Evolutionary conservation across 2,329 filamentous ascomycete species (phyloP).

Genomic region (Trichoderma sp.): DNA sequence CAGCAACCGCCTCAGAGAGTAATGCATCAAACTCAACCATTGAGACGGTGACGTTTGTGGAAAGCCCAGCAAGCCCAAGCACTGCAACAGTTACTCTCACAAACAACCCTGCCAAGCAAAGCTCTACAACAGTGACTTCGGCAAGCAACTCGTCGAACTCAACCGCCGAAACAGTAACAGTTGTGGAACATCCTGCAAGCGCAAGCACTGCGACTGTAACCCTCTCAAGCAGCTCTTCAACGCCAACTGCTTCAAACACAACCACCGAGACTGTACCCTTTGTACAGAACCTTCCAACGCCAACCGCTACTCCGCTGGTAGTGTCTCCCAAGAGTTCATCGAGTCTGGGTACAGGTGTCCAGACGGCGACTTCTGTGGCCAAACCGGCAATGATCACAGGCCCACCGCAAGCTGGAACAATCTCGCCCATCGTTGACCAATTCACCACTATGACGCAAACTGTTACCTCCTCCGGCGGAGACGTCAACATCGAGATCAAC

Average conservation of each 20-base stretch:
- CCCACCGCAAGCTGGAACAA: slow-evolving; percentile 24
- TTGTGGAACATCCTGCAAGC: neutral
- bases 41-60: neutral
- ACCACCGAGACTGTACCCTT: neutral
- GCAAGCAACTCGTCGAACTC: neutral
- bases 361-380: neutral
- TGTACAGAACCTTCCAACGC: neutral
- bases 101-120: neutral
- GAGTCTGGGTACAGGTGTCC: neutral
- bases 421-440: slow-evolving; percentile 23
- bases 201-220: neutral
- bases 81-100: neutral
- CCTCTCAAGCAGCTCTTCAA: neutral
- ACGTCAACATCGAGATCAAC: slow-evolving; percentile 35
- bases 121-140: neutral
- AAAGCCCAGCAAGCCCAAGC: neutral
- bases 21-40: neutral
- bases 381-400: slow-evolving; percentile 26
- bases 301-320: neutral
- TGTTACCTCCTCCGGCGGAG: slow-evolving; percentile 25
- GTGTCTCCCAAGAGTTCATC: neutral
- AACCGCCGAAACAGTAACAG: neutral
- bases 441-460: slow-evolving; percentile 31
- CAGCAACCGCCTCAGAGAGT: neutral
- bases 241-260: neutral